Evolutionary conservation across 2,329 filamentous ascomycete genomes (phyloP).

Genomic region (Pseudogymnoascus destructans): DNA sequence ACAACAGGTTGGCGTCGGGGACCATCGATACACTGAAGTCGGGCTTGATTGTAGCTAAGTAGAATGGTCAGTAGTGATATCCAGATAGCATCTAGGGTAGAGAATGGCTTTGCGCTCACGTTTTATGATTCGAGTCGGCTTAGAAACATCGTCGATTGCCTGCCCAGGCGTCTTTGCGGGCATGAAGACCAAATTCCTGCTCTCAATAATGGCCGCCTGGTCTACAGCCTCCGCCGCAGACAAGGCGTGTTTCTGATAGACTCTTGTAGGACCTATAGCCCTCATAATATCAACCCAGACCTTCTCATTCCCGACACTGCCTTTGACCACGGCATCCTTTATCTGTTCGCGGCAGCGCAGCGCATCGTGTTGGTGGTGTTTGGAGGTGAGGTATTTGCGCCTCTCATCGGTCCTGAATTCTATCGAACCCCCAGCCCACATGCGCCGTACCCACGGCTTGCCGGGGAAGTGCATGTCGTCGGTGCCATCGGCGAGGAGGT

Average conservation of each 20-base stretch:
- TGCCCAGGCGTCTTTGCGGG: conserved; percentile 26
- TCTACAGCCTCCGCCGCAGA: conserved; percentile 12
- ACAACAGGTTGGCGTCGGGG: conserved; percentile 61
- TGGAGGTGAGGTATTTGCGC: neutral
- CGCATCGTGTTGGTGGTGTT: neutral
- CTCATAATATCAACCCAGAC: conserved; percentile 21
- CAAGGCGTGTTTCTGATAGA: neutral
- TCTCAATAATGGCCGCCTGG: conserved; percentile 38
- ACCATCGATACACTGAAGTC: conserved; percentile 45
- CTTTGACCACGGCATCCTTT: conserved; percentile 28
- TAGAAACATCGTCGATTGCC: conserved; percentile 14
- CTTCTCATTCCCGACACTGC: conserved; percentile 20
- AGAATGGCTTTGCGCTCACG: conserved; percentile 14
- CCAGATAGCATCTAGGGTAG: neutral
- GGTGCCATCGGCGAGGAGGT: conserved; percentile 69
- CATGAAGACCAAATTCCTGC: conserved; percentile 52
- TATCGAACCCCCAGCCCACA: conserved; percentile 81
- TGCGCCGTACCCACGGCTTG: conserved; percentile 54
- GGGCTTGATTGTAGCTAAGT: conserved; percentile 25
- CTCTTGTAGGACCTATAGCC: neutral
- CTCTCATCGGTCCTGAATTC: conserved; percentile 31
- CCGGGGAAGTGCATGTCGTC: conserved; percentile 69
- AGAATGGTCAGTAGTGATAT: neutral
- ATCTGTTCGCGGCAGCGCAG: conserved; percentile 30
- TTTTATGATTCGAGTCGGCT: conserved; percentile 17